Base-by-base conservation (phyloP, 768 basidiomycete genomes). In the Lentinus brumalis region DNA sequence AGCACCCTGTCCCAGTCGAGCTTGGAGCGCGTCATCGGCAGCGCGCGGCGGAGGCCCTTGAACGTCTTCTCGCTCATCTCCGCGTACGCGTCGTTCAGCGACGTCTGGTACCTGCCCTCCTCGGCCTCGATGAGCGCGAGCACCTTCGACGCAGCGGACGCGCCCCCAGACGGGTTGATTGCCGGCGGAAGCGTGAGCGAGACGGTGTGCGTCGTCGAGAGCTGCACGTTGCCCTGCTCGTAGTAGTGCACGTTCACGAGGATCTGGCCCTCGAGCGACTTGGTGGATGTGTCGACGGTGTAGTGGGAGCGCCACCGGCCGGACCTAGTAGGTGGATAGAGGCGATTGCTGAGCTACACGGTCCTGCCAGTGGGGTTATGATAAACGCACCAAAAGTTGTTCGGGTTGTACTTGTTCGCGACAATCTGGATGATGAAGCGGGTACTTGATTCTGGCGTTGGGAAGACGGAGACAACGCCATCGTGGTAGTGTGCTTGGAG, bases 171-270 rank as follows among this genome's bases (percentile, higher is more conserved):
- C 9, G 86, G 79, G 5, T 80, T 71, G 44, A 90, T 77, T 2
- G 84, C 83, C 44, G 83, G 75, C 26, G 86, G 88, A 54, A 88
- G 82, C 40, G 81, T 74, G 67, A 96, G 79, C 18, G 86, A 83
- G 47, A 91, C 70, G 18, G 79, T 78, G 69, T 94, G 89, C 5
- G 79, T 86, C 12, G 95, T 90, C 30, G 87, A 81, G 35, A 99
- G 82, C 83, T 98, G 97, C 35, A 96, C 94, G 71, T 96, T 96
- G 66, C 96, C 96, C 71, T 97, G 94, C 73, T 99, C 97, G 70
- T 96, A 98, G 70, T 98, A 98, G 73, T 99, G 97, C 12, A 98
- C 88, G 67, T 94, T 91, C 46, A 92, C 83, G 8, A 88, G 78
- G 15, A 97, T 84, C 67, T 79, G 84, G 0, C 94, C 95, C n/a